Evolutionary conservation across 441 rosid genomes (phyloP).

Genomic region (Erodium moschatum): DNA sequence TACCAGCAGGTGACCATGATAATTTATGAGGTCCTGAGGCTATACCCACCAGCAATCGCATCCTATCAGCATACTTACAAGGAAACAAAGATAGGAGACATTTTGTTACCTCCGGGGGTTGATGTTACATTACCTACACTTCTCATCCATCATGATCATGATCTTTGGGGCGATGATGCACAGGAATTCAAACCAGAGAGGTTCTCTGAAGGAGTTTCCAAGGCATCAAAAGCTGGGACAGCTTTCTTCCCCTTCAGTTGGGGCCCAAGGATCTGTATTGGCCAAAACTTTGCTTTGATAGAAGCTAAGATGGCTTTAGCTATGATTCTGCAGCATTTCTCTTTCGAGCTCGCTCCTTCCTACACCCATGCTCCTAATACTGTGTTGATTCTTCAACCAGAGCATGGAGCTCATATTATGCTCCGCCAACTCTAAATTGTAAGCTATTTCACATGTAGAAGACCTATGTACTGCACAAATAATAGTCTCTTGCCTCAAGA

Average conservation of each 20-base stretch:
- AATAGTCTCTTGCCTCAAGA: slow-evolving; percentile 4
- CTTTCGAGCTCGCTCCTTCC: slow-evolving; percentile 39
- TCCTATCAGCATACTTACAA: slow-evolving; percentile 24
- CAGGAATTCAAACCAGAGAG: slow-evolving; percentile 44
- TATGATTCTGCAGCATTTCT: slow-evolving; percentile 36
- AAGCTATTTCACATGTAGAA: slow-evolving; percentile 3
- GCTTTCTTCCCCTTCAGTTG: slow-evolving; percentile 39
- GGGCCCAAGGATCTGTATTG: slow-evolving; percentile 44
- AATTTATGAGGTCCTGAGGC: slow-evolving; percentile 37
- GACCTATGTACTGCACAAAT: slow-evolving; percentile 7
- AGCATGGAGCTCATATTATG: slow-evolving; percentile 41
- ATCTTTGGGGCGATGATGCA: slow-evolving; percentile 38
- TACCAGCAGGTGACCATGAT: slow-evolving; percentile 38
- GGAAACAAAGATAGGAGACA: slow-evolving; percentile 30
- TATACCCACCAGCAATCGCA: slow-evolving; percentile 39
- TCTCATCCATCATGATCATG: slow-evolving; percentile 41
- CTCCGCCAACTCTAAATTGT: slow-evolving; percentile 21
- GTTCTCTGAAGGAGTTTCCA: slow-evolving; percentile 36
- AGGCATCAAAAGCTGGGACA: slow-evolving; percentile 31
- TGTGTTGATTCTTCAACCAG: slow-evolving; percentile 40
- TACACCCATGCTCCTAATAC: slow-evolving; percentile 42
- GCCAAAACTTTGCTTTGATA: slow-evolving; percentile 38
- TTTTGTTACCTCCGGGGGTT: slow-evolving; percentile 36
- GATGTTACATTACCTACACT: slow-evolving; percentile 31
- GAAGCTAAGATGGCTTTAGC: slow-evolving; percentile 46